Base-by-base conservation (phyloP, 345 rosid species). In the Lepidium didymum region DNA sequence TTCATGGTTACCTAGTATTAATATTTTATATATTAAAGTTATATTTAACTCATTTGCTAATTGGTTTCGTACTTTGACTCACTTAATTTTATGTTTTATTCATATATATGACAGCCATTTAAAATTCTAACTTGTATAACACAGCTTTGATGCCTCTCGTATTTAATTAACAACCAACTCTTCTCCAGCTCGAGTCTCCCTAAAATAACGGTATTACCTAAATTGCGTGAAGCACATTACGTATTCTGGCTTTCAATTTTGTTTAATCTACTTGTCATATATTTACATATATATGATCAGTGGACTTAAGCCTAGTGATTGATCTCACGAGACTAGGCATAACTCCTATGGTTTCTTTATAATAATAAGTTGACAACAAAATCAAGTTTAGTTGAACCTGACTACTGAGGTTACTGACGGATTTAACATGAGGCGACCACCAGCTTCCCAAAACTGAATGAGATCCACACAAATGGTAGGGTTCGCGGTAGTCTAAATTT, bases 171-270 rank as follows among this genome's bases (percentile, higher is more conserved):
- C 56, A 34, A 50, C 25, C 38, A 37, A 64, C 25, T 27, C 49
- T 51, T 64, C 38, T 50, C 37, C 13, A 46, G 67, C 34, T 16
- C 13, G 33, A 43, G 25, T 33, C 55, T 43, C 55, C 54, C 16
- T 67, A 43, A 0, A 55, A n/a, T 55, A 67, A 55, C 62, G 71
- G 42, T 54, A 8, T 13, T 42, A 41, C 53, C 59, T 51, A 19
- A 67, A n/a, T 31, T 18, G 53, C 34, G 71, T 67, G 44, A 56
- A 67, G 35, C 53, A 52, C 19, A 9, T 1, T 25, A 12, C 9
- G 1, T 40, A 3, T 52, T 42, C 63, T 23, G 6, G 53, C 27
- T 44, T 23, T 23, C 21, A 50, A 31, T 18, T 16, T 25, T 41
- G 8, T 65, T 41, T 15, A 19, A 10, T 12, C 11, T 45, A 34